phyloP scores from a whole-genome alignment of 176 grass and related monocot genomes.

The Oryza australiensis region DNA sequence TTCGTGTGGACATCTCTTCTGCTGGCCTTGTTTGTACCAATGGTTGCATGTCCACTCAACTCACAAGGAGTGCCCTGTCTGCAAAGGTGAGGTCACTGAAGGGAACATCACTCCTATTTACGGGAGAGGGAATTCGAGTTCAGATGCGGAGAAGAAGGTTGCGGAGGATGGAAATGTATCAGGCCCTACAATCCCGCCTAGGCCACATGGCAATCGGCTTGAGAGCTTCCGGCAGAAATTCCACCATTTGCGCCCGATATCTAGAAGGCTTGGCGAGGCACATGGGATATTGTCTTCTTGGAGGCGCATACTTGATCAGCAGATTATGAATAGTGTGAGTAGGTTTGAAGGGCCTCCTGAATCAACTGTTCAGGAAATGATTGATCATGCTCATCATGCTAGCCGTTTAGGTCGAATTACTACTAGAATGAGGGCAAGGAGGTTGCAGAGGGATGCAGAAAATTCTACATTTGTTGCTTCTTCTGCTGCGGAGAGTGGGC shows the following conservation, averaged over 20 bases:
- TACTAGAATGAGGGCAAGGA: slow-evolving; percentile 79
- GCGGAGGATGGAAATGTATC: slow-evolving; percentile 55
- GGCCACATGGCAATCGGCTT: slow-evolving; percentile 73
- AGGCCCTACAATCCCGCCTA: slow-evolving; percentile 68
- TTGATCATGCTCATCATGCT: slow-evolving; percentile 62
- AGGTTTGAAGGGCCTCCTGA: slow-evolving; percentile 65
- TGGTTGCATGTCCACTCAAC: slow-evolving; percentile 89
- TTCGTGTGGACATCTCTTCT: slow-evolving; percentile 94
- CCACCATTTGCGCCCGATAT: slow-evolving; percentile 77
- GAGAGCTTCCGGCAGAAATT: slow-evolving; percentile 93
- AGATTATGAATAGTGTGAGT: slow-evolving; percentile 46
- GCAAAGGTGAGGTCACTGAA: slow-evolving; percentile 93
- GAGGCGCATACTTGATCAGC: slow-evolving; percentile 79
- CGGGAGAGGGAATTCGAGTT: slow-evolving; percentile 71
- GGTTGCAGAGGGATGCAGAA: slow-evolving; percentile 73
- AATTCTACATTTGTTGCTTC: slow-evolving; percentile 27
- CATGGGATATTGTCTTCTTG: slow-evolving; percentile 67
- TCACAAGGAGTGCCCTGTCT: slow-evolving; percentile 93
- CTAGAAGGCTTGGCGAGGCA: slow-evolving; percentile 81
- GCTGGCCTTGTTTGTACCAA: slow-evolving; percentile 98
- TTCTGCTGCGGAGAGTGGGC: slow-evolving; percentile 21
- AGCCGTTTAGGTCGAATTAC: slow-evolving; percentile 36
- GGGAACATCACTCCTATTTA: slow-evolving; percentile 86
- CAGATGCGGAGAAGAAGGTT: slow-evolving; percentile 49
- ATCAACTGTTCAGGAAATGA: slow-evolving; percentile 57